phyloP scores from a whole-genome alignment of 2,329 filamentous ascomycete genomes.

The Macrophomina tecta region DNA sequence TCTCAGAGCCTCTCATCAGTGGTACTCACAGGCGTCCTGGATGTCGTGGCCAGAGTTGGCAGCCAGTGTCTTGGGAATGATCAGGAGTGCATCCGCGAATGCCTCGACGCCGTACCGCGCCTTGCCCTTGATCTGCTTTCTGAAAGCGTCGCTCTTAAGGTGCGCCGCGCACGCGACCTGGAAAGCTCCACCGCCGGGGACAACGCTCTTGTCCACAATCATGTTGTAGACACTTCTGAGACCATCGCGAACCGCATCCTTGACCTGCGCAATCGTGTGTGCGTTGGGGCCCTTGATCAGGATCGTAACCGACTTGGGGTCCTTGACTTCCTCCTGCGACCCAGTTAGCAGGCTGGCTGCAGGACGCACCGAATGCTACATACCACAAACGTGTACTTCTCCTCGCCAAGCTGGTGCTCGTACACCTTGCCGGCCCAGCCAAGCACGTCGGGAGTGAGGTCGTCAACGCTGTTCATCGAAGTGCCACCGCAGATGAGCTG shows the following conservation, averaged over 20 bases:
- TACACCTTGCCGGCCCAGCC: constrained; percentile 97
- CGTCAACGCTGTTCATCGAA: constrained; percentile 95
- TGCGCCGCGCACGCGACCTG: constrained; percentile 91
- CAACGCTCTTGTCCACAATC: constrained; percentile 96
- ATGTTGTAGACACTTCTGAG: constrained; percentile 98
- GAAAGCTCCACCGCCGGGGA: constrained; percentile 93
- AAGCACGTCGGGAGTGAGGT: constrained; percentile 83
- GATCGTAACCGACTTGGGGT: constrained; percentile 95
- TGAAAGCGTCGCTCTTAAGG: constrained; percentile 84
- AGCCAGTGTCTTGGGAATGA: constrained; percentile 97
- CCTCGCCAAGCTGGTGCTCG: constrained; percentile 95
- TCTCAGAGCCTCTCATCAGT: background rate
- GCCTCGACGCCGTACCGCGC: constrained; percentile 94
- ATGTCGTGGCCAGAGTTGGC: constrained; percentile 97
- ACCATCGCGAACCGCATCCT: constrained; percentile 93
- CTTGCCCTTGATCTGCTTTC: constrained; percentile 94
- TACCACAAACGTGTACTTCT: constrained; percentile 94
- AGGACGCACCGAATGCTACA: constrained; percentile 30
- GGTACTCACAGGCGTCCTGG: constrained; percentile 83
- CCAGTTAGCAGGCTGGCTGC: constrained; percentile 33
- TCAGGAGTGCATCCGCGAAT: constrained; percentile 90
- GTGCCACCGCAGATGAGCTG: constrained; percentile 92
- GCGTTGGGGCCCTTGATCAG: constrained; percentile 97
- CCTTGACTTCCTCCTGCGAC: constrained; percentile 84
- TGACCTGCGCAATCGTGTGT: constrained; percentile 96